A percentile compares a stretch with the other conserved stretches of the same genome.
These are phyloP conservation scores for Ottelia alismoides DNA, from an alignment of 106 monocot species.

Conservation along the genomic window DNA sequence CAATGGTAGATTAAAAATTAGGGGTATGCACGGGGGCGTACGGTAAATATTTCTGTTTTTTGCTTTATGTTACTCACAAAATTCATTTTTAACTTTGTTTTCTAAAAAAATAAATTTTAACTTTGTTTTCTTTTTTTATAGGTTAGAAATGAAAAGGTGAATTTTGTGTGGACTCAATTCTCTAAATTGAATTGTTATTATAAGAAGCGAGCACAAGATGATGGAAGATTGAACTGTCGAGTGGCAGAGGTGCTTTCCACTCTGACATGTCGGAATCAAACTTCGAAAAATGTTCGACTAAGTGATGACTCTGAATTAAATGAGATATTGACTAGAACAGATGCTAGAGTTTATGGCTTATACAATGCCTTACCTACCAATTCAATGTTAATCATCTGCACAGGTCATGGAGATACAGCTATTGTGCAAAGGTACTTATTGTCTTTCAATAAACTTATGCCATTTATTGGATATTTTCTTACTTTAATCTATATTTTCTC, in stretches of 20 bases:
- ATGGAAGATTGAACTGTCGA: constrained; percentile 29
- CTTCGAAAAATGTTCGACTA: constrained; percentile 10
- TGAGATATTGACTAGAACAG: constrained; percentile 30
- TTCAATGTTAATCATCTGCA: constrained; percentile 67
- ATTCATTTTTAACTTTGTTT: too few species aligned
- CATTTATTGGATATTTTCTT: too few species aligned
- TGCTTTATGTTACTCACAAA: too few species aligned
- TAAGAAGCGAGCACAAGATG: constrained; percentile 44
- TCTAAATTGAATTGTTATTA: constrained; percentile 59
- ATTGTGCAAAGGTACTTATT: constrained; percentile 62
- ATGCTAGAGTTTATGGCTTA: constrained; percentile 48
- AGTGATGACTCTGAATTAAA: constrained; percentile 34
- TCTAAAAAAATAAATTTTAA: too few species aligned
- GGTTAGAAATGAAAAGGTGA: constrained; percentile 72
- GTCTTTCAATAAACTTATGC: neutral
- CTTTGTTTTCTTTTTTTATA: constrained; percentile 9
- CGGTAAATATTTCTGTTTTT: too few species aligned
- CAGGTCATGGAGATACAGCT: constrained; percentile 88
- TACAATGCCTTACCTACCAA: constrained; percentile 61
- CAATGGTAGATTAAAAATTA: too few species aligned
- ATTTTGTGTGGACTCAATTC: constrained; percentile 83
- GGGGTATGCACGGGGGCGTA: too few species aligned
- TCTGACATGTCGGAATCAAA: constrained; percentile 41
- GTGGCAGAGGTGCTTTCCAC: constrained; percentile 52
- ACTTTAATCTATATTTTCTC: too few species aligned